phyloP scores from a whole-genome alignment of 768 basidiomycete species.

The Tulasnella sp. region DNA sequence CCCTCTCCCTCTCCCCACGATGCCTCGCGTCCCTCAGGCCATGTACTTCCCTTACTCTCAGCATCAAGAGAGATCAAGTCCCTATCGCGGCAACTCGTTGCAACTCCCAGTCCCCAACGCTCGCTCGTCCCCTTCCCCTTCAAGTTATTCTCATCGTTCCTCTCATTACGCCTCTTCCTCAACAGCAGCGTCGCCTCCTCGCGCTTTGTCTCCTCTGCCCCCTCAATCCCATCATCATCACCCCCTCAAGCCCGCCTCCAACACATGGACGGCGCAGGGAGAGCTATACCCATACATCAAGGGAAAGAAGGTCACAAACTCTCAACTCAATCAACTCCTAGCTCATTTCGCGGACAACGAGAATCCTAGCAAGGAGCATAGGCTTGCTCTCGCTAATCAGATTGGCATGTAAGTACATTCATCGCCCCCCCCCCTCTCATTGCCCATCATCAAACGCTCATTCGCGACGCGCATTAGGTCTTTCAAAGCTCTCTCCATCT shows the following conservation, averaged over 20 bases:
- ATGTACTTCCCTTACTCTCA: neutral
- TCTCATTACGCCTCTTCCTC: constrained; percentile 12
- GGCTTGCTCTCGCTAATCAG: constrained; percentile 19
- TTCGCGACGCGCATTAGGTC: constrained; percentile 17
- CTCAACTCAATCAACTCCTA: constrained; percentile 20
- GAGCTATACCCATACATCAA: constrained; percentile 23
- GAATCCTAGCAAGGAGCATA: constrained; percentile 17
- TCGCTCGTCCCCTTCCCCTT: neutral
- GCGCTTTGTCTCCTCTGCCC: neutral
- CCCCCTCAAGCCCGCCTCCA: neutral
- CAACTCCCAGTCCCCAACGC: neutral
- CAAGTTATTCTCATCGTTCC: constrained; percentile 6
- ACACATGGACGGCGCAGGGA: constrained; percentile 13
- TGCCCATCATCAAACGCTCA: neutral
- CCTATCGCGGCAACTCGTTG: neutral
- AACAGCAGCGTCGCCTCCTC: neutral
- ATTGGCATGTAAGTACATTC: constrained; percentile 14
- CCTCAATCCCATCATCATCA: neutral
- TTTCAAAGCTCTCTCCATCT: constrained; percentile 20
- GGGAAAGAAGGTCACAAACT: constrained; percentile 23
- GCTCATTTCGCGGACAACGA: constrained; percentile 20
- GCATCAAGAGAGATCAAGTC: neutral
- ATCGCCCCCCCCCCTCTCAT: neutral
- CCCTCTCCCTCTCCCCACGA: neutral
- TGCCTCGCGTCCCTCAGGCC: neutral